A percentile compares a stretch with the other conserved stretches of the same genome.
Conservation (phyloP, 345 rosid genomes). For the Euclidium syriacum region DNA sequence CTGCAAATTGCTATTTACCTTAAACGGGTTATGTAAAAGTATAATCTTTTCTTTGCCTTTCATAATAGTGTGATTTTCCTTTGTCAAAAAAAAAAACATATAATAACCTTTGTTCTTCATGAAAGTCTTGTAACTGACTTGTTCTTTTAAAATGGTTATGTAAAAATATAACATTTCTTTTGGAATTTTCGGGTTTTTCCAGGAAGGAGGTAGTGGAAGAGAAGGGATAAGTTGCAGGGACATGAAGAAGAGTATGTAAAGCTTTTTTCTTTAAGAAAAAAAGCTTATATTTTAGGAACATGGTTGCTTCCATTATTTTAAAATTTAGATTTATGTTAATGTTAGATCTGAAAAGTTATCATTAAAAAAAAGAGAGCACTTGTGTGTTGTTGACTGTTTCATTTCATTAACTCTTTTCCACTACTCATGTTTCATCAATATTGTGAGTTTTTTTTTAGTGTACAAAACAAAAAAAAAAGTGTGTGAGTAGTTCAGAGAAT, state of each 20-base stretch:
- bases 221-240: slow-evolving; percentile 57
- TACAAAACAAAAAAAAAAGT: not conserved
- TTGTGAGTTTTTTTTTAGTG: not conserved
- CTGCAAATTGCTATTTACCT: too few species aligned
- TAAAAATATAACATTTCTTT: not conserved
- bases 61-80: too few species aligned
- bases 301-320: slow-evolving; percentile 14
- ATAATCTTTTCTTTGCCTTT: too few species aligned
- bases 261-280: not conserved
- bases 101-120: too few species aligned
- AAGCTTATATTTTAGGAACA: not conserved
- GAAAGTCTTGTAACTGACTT: not conserved
- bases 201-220: slow-evolving; percentile 39
- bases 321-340: slow-evolving; percentile 15
- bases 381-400: slow-evolving; percentile 18
- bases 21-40: too few species aligned
- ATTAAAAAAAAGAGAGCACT: not conserved
- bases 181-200: not conserved
- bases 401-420: slow-evolving; percentile 12
- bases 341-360: slow-evolving; percentile 12
- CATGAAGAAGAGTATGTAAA: slow-evolving; percentile 53
- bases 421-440: slow-evolving; percentile 7
- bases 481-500: slow-evolving; percentile 20
- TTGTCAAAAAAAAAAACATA: too few species aligned
- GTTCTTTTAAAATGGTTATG: not conserved